A percentile compares a stretch with the other conserved stretches of the same genome.
phyloP scores from a whole-genome alignment of 2,329 filamentous ascomycete genomes.

The Aureobasidium mangrovei region DNA sequence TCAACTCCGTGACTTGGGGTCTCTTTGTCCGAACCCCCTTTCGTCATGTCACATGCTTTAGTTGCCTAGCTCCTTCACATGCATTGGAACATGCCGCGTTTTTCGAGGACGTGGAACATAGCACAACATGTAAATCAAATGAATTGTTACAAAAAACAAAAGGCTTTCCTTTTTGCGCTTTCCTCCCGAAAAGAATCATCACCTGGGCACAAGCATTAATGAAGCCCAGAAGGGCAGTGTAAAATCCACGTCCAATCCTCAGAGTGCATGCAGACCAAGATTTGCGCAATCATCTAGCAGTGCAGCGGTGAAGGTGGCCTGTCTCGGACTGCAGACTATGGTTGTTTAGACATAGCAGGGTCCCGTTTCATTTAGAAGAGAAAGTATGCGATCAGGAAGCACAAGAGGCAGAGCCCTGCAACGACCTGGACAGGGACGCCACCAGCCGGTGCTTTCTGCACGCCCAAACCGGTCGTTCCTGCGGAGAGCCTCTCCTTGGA shows the following conservation, averaged over 20 bases:
- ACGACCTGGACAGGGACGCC: constrained; percentile 83
- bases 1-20: too few species aligned
- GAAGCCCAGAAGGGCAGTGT: neutral
- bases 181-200: constrained; percentile 3
- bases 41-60: too few species aligned
- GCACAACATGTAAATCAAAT: neutral
- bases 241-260: neutral
- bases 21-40: too few species aligned
- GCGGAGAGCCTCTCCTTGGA: constrained; percentile 43
- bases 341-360: neutral
- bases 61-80: too few species aligned
- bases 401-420: constrained; percentile 73
- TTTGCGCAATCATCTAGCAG: neutral
- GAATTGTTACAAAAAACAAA: neutral
- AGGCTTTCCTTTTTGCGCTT: neutral
- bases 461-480: constrained; percentile 44
- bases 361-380: constrained; percentile 61
- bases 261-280: neutral
- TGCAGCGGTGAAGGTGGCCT: neutral
- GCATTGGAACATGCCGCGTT: too few species aligned
- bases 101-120: too few species aligned
- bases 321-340: neutral
- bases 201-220: constrained; percentile 7
- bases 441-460: constrained; percentile 47
- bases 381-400: constrained; percentile 90